Evolutionary conservation across 225 moss, liverwort and hornwort genomes (phyloP).

Genomic region (Polytrichum formosum): DNA sequence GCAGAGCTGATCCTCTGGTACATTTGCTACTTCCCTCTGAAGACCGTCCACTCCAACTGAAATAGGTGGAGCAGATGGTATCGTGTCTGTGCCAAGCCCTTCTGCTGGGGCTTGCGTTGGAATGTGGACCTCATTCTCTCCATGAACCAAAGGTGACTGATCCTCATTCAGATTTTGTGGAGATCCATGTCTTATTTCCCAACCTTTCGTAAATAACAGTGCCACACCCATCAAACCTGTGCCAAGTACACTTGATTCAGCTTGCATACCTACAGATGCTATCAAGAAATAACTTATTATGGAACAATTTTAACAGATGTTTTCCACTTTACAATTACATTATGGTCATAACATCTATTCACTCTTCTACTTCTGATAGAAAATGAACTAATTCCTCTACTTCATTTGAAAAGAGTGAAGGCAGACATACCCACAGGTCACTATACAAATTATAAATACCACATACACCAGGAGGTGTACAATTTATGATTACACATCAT

Average conservation of each 20-base stretch:
- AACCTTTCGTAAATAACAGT: conserved; percentile 36
- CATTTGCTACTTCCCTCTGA: conserved; percentile 14
- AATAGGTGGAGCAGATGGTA: conserved; percentile 35
- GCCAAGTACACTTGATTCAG: not conserved
- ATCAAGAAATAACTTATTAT: too few relatives aligned
- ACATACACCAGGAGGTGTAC: too few relatives aligned
- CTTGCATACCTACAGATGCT: too few relatives aligned
- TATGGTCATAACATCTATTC: not conserved
- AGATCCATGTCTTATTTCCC: conserved; percentile 34
- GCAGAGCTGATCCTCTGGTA: conserved; percentile 61
- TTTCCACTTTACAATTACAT: not conserved
- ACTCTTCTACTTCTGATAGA: too few relatives aligned
- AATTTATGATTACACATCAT: too few relatives aligned
- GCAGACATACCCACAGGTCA: too few relatives aligned
- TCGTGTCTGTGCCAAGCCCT: conserved; percentile 12
- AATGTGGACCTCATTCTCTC: conserved; percentile 14
- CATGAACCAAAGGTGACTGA: conserved; percentile 42
- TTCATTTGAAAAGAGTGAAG: too few relatives aligned
- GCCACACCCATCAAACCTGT: conserved; percentile 54
- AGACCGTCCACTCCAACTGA: conserved; percentile 16
- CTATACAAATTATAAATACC: too few relatives aligned
- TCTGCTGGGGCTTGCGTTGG: not conserved
- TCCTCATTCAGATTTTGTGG: conserved; percentile 31
- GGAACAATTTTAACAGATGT: not conserved
- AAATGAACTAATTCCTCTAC: too few relatives aligned